Base-by-base conservation (phyloP, 768 basidiomycete genomes). In the Astraeus odoratus region DNA sequence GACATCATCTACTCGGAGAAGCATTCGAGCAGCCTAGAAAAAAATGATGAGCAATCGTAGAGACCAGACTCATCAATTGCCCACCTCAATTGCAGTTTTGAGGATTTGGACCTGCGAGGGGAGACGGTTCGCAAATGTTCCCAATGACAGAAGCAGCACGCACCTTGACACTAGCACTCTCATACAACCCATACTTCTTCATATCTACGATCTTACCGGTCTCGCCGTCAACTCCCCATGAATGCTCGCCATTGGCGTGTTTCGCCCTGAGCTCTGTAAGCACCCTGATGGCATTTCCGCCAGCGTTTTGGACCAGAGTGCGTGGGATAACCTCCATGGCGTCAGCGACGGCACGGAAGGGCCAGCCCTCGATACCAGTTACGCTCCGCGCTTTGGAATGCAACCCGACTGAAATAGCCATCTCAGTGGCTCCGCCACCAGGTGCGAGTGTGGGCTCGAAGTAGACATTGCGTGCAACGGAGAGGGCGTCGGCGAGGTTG, bases 271-370 rank as follows among this genome's bases (percentile, higher is more conserved):
- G 73, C 66, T 94, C 92, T 0, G 96, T 98, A 64, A 98, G 66
- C 9, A 87, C 84, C 41, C 96, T 73, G 53, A 98, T 97, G 5
- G 83, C 90, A 65, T 97, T 98, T 1, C 93, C 96, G 5, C 96
- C 94, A 23, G 81, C 80, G 67, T 99, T 99, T 65, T 98, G 94
- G 15, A 93, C 82, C 52, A 99, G 70, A 25, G 94, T 97, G 47
- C 95, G 70, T 3, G 96, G 96, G 53, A 98, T 95, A 45, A 98
- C 91, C 66, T 98, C 95, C 77, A 98, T 83, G 25, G 96, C 93
- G 55, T 98, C 95, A 0, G 87, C 87, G 9, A 98, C 91, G 20
- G 94, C 92, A 36, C 86, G 70, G 69, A 83, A 93, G 8, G 93
- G 92, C 74, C 88, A 92, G 1, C 84, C 86, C 61, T 94, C 91